Evolutionary conservation across 345 rosid genomes (phyloP).

Genomic region (Physaria fendleri): DNA sequence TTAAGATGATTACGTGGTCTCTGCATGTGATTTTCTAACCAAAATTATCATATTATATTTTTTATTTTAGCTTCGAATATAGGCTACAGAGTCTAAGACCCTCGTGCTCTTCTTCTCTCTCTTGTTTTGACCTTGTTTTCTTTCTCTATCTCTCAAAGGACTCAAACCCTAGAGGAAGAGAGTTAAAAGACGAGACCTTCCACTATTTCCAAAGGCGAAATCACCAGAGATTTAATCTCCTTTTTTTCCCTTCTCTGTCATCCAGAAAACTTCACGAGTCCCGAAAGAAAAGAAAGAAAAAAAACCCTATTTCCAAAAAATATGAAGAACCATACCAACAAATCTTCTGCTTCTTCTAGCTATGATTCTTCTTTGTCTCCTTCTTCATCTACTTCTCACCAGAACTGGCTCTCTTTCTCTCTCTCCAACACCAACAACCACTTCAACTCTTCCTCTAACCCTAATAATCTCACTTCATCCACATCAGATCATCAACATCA

Average conservation of each 20-base stretch:
- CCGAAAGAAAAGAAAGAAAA: constrained; percentile 15
- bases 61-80: constrained; percentile 3
- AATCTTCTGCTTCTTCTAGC: constrained; percentile 31
- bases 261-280: constrained; percentile 29
- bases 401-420: constrained; percentile 49
- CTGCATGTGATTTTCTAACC: constrained; percentile 28
- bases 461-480: constrained; percentile 23
- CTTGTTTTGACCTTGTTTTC: constrained; percentile 33
- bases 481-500: constrained; percentile 22
- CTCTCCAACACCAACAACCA: constrained; percentile 38
- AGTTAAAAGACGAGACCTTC: constrained; percentile 24
- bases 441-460: constrained; percentile 22
- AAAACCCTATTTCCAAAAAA: constrained; percentile 22
- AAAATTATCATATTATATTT: background rate
- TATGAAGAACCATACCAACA: constrained; percentile 38
- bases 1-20: constrained; percentile 23
- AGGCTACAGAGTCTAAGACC: constrained; percentile 34
- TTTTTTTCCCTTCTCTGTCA: background rate
- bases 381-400: constrained; percentile 33
- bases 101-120: constrained; percentile 28
- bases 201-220: constrained; percentile 45
- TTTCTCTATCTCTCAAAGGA: constrained; percentile 23
- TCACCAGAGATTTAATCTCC: constrained; percentile 8
- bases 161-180: constrained; percentile 19
- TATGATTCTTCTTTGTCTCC: constrained; percentile 37